Base-by-base conservation (phyloP, 352 stramenopile species). In the Vaucheria bursata region DNA sequence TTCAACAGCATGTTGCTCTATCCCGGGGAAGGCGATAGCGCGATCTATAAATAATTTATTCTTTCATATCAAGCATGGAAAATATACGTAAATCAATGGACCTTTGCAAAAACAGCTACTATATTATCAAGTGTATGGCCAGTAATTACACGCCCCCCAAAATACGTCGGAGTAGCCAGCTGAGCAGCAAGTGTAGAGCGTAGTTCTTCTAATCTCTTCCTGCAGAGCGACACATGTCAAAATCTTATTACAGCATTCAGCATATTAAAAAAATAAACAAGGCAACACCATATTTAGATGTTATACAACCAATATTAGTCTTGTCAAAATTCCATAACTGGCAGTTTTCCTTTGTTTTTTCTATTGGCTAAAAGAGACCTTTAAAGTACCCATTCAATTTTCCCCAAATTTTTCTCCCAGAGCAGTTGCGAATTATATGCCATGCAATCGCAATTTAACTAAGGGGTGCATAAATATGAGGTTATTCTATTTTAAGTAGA, bases 91-190 rank as follows among this genome's bases (percentile, higher is more conserved):
- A 18, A 59, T 18, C 12, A 59, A 59, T 25, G 12, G 12, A 25
- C 45, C 45, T 59, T 59, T 59, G 45, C 45, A 25, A 80, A 39
- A n/a, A 68, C 75, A 0, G 75, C 67, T 6, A 80, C 75, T 31
- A 80, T 45, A 0, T 50, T 71, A 25, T 37, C 75, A 31, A 80
- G 67, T 2, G 75, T 71, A 25, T 72, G 53, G 4, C 75, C 75
- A 2, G 75, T 80, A 35, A 80, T 52, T 33, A 68, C 64, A 31
- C 77, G 29, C 18, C 45, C 75, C 12, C 68, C 75, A 36, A 80
- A 80, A 34, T 71, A 45, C 0, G 67, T 80, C 29, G 75, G 75
- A 29, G 25, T 25, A 4, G 75, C 64, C 4, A 80, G 67, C 65
- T 80, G 75, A 18, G 35, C 1, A 3, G 75, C 72, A 29, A 80